phyloP scores from a whole-genome alignment of 2,329 filamentous ascomycete species.

The Colletotrichum sp. region DNA sequence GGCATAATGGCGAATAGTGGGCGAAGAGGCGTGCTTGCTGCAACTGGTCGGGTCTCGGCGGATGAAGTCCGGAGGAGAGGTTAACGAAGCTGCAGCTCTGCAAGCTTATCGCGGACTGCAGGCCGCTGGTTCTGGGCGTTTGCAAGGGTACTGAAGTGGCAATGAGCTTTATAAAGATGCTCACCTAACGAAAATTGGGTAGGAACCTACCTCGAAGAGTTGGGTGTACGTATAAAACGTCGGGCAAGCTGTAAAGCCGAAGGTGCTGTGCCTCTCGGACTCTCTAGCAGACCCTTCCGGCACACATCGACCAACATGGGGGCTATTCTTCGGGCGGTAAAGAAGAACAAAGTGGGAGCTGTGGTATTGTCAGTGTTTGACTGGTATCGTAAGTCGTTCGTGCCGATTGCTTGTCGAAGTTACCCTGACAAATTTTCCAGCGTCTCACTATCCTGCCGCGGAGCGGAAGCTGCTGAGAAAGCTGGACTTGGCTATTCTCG shows the following conservation, averaged over 20 bases:
- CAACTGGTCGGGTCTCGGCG: neutral
- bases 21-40: neutral
- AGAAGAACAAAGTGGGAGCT: conserved; percentile 26
- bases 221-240: conserved; percentile 4
- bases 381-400: conserved; percentile 29
- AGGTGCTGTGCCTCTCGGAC: neutral
- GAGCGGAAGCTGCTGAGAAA: conserved; percentile 30
- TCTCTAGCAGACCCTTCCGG: no score
- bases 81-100: accelerated
- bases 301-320: neutral
- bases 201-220: no score
- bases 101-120: neutral
- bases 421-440: neutral
- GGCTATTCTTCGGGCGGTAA: conserved; percentile 11
- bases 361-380: conserved; percentile 31
- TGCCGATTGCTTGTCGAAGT: no score
- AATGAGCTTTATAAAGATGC: neutral
- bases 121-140: neutral
- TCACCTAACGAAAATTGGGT: neutral
- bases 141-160: neutral
- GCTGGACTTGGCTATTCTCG: conserved; percentile 27
- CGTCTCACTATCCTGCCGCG: conserved; percentile 27
- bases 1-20: conserved; percentile 17
- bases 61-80: neutral
- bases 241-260: neutral